A percentile compares a stretch with the other conserved stretches of the same genome.
Evolutionary conservation across 1,139 yeast species (phyloP).

Genomic region (Saccharomyces hybrid): DNA sequence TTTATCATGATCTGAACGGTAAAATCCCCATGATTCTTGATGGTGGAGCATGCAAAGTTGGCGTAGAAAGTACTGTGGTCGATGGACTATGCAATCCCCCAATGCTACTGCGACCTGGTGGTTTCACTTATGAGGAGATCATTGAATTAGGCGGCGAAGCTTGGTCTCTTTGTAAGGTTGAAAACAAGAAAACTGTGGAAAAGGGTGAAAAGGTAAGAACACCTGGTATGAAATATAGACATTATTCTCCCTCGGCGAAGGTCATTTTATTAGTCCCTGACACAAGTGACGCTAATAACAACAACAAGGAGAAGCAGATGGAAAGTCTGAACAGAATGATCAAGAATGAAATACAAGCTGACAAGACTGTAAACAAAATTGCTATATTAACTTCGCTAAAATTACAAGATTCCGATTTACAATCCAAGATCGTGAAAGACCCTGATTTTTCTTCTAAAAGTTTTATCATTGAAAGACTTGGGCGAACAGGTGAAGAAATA

Average conservation of each 20-base stretch:
- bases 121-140: constrained; percentile 74
- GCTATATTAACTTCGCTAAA: constrained; percentile 31
- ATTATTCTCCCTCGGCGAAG: constrained; percentile 83
- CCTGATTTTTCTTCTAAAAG: not conserved
- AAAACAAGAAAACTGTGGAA: constrained; percentile 53
- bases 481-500: constrained; percentile 52
- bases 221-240: constrained; percentile 97
- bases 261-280: constrained; percentile 56
- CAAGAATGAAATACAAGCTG: constrained; percentile 9
- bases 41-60: constrained; percentile 87
- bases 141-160: constrained; percentile 48
- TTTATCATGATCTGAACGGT: constrained; percentile 66
- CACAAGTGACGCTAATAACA: not conserved
- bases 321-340: constrained; percentile 7
- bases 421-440: not conserved
- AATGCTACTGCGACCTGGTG: constrained; percentile 86
- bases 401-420: constrained; percentile 1
- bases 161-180: constrained; percentile 60
- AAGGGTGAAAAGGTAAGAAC: constrained; percentile 70
- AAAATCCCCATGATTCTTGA: constrained; percentile 80
- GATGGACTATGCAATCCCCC: constrained; percentile 87
- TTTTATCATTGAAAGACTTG: constrained; percentile 43
- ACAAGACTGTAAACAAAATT: constrained; percentile 16
- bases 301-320: not conserved
- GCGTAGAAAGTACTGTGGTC: constrained; percentile 88